Evolutionary conservation across 257 asterid species (phyloP), one percentile per base, ranked within the genome.

Genomic region (Solanum verrucosum): DNA sequence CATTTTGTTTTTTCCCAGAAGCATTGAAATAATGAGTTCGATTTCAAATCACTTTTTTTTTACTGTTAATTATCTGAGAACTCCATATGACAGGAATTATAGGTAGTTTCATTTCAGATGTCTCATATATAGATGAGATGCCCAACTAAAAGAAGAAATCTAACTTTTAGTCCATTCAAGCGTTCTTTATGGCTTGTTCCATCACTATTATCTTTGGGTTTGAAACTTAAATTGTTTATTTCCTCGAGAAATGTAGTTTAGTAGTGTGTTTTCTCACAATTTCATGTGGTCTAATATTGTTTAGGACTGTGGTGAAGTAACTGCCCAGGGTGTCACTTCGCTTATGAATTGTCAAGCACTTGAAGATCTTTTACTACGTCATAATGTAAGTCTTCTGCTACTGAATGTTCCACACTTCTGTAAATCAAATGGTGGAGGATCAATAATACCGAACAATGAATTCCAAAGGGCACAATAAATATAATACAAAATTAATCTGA

Each of bases 301-400:
- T 86, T 89, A 96, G 99, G 99, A 95, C 84, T 95, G 99, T 90
- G 98, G 98, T 75, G 93, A 94, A 91, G 88, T 95, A 84, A 95
- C 98, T 85, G 87, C 89, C 11, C 78, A 85, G 88, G 99, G 98
- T 27, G 91, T 94, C 77, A 87, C 89, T 52, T 92, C 95, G 82
- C 96, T 96, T 91, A 89, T 93, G 85, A 91, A 91, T 85, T 96
- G 98, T 88, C 94, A 87, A 84, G 98, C 96, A 84, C 96, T 96
- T 87, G 98, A 95, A 93, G 99, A 94, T 93, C 94, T 96, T 60
- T 85, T 88, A 33, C 88, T 95, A 81, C 96, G 96, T 52, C 98
- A 96, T 88, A 93, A 88, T 82, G 98, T 95, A 88, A 95, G 98
- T 91, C 77, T 79, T 82, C 82, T 52, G 87, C 59, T 49, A 31